These are phyloP conservation scores for Neltuma alba DNA, from an alignment of 306 rosid species.

Conservation along the genomic window DNA sequence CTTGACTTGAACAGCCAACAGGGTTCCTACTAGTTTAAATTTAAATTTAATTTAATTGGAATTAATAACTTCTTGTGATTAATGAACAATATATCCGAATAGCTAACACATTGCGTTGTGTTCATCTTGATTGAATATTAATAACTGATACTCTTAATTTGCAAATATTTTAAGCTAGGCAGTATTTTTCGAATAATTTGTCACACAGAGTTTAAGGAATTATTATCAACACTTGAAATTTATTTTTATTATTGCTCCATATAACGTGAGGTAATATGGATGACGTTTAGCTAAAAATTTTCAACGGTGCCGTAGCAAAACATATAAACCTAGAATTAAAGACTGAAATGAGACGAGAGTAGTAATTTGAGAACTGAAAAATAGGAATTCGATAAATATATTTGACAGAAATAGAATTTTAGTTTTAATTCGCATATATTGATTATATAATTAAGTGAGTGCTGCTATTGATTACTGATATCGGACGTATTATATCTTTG, in stretches of 20 bases:
- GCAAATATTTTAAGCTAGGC: not conserved
- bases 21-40: conserved; percentile 36
- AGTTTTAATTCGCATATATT: not conserved
- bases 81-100: conserved; percentile 17
- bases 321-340: not conserved
- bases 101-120: not conserved
- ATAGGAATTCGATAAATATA: not conserved
- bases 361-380: not conserved
- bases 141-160: not conserved
- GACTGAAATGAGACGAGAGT: not conserved
- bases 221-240: not conserved
- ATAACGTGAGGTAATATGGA: not conserved
- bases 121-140: not conserved
- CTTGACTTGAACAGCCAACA: conserved; percentile 14
- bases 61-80: conserved; percentile 14
- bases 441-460: not conserved
- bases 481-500: not conserved
- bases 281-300: not conserved
- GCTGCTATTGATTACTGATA: not conserved
- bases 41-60: conserved; percentile 12
- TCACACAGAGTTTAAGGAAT: not conserved
- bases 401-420: not conserved
- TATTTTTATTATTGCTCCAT: not conserved
- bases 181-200: not conserved
- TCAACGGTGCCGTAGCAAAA: not conserved